Evolutionary conservation across 352 stramenopile species (phyloP), one percentile per base, ranked within the genome.

Genomic region (Pythium apleroticum): DNA sequence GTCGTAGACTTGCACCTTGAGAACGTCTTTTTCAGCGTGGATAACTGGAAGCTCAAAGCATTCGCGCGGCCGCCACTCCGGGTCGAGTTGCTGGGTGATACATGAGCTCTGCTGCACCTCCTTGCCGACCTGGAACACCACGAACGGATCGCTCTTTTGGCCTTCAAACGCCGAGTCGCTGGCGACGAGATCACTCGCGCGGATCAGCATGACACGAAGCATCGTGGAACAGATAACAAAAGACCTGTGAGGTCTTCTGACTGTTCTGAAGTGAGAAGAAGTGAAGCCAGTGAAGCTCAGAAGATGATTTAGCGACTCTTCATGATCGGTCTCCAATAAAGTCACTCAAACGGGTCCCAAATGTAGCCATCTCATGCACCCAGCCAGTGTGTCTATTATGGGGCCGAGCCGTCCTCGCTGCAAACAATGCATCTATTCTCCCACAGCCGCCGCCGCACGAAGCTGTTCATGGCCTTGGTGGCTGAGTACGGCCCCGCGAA

Each of bases 141-240:
- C 80, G 62, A 89, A 93, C 64, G 84, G 84, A 57, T 93, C 84
- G 60, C 81, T 93, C 67, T 86, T 90, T 33, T 73, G 74, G 55
- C 81, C 79, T 22, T 63, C 57, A 45, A 89, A 56, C 59, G 57
- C 80, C 52, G 77, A 89, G 70, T 93, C 84, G 49, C 77, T 87
- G 39, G 74, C 80, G 19, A 74, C 71, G 14, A 93, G 75, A 67
- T 93, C 80, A 10, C 65, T 61, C 3, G 78, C 80, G 41, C 75
- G 52, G 28, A 72, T 70, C 27, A 91, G 63, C 24, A 74, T 81
- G 57, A 91, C 75, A 35, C 73, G 63, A 22, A 91, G 72, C 56
- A 78, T 76, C 15, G 77, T 27, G 41, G n/a, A 49, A 15, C 28
- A n/a, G 19, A 7, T 3, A 3, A 35, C 30, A n/a, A n/a, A n/a